Percentiles rank a stretch among this genome's conserved stretches.
These are phyloP conservation scores for Drechslerella dactyloides DNA, from an alignment of 2,329 filamentous ascomycete genomes.

Conservation along the genomic window DNA sequence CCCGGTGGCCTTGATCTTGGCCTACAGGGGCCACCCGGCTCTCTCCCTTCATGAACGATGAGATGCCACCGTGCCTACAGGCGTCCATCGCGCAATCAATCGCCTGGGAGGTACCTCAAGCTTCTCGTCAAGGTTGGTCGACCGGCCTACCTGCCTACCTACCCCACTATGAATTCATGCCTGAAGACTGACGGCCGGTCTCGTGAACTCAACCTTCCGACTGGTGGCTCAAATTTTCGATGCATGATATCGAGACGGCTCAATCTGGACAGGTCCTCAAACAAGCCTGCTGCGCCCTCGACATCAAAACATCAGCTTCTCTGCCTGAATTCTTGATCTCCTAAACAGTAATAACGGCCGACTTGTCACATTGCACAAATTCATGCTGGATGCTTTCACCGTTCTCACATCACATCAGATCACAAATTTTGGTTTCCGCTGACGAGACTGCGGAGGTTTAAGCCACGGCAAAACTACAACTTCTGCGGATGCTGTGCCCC, in stretches of 20 bases:
- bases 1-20: background rate
- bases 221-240: conserved; percentile 25
- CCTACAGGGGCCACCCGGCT: background rate
- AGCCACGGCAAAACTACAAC: conserved; percentile 19
- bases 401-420: conserved; percentile 27
- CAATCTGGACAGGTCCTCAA: conserved; percentile 35
- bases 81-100: too few relatives aligned
- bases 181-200: conserved; percentile 11
- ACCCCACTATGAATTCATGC: conserved; percentile 31
- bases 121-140: background rate
- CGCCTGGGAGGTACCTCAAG: background rate
- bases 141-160: conserved; percentile 21
- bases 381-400: conserved; percentile 15
- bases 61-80: too few relatives aligned
- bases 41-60: too few relatives aligned
- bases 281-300: conserved; percentile 21
- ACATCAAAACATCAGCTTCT: conserved; percentile 21
- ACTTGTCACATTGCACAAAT: conserved; percentile 7
- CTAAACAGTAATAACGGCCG: conserved; percentile 7
- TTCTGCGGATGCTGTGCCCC: conserved; percentile 7
- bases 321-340: conserved; percentile 34
- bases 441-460: conserved; percentile 31
- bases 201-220: too few relatives aligned
- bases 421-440: conserved; percentile 25
- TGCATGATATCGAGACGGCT: conserved; percentile 37